Evolutionary conservation across 176 grass and related monocot species (phyloP), one percentile per base, ranked within the genome.

Genomic region (Juncus inflexus): DNA sequence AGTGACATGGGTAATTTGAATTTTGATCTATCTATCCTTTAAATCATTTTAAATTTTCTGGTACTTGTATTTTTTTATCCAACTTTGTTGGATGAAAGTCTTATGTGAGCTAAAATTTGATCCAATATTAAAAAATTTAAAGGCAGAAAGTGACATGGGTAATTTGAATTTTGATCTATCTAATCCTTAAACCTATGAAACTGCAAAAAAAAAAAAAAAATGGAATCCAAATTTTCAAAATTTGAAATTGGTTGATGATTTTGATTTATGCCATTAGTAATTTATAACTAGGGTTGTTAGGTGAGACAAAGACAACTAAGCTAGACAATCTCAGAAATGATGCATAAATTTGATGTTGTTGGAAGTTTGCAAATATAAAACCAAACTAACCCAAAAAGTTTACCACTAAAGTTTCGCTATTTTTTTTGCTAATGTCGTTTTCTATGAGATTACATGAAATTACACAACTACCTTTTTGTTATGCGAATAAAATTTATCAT

Each of bases 361-460:
- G 52, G 52, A 71, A 58, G 39, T 59, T 59, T 71, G 68, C 38
- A 58, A 14, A 59, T 14, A 71, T 58, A 15, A 71, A 59, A 71
- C 54, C 1, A 71, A 59, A 71, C 68, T 58, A 42, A 42, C 39
- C 15, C 16, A 58, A 60, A 71, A 41, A 14, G 28, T 71, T 56
- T 57, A 55, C 54, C 15, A 71, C 45, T 47, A 60, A 71, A 55
- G 58, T 11, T 12, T 10, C 40, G 36, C 39, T 16, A 71, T 12
- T 38, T 15, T 15, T 7, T 59, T 71, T 57, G 40, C 54, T 35
- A 57, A 71, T 59, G 68, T 71, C 40, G 43, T 28, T 71, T 59
- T 71, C 68, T 59, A 16, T 60, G 37, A 60, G 53, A 71, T 71
- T 28, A 55, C 65, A 55, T 67, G 35, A 37, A 68, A 38, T 64